Evolutionary conservation across 495 filamentous ascomycete species (phyloP), one percentile per base, ranked within the genome.

Genomic region (Annulohypoxylon bovei): DNA sequence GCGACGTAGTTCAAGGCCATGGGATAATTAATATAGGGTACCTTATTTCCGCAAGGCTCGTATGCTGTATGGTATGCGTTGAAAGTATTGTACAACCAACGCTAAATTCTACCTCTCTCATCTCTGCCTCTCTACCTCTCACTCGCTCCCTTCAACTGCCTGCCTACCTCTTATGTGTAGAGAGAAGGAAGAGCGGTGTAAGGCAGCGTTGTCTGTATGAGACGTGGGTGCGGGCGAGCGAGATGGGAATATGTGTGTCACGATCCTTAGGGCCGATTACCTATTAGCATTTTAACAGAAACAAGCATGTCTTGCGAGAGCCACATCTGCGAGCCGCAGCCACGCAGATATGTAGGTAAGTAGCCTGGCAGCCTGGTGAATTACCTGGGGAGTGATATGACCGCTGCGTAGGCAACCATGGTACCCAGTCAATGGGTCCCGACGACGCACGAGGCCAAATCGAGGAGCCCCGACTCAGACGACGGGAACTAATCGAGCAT

Each of bases 141-240:
- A 2, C 33, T 46, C 18, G 3, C 11, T 5, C 4, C 23, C 22
- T 50, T 50, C 11, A 5, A n/a, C 11, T 28, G n/a, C 46, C n/a
- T n/a, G n/a, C n/a, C n/a, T n/a, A n/a, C n/a, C n/a, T n/a, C n/a
- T n/a, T n/a, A n/a, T n/a, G n/a, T n/a, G n/a, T n/a, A 28, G 11
- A 28, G 12, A 50, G 46, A 9, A 50, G 46, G 46, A 50, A 50
- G 22, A 50, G 46, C 46, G 46, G 46, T 50, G 46, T 50, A 28
- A 28, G 46, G 44, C 44, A 23, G 44, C 44, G 22, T 6, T 25
- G 12, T 25, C 12, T 47, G 23, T 47, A 47, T 47, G 44, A 12
- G 22, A 25, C 11, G 20, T 23, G 18, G 20, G n/a, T 23, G 44
- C 20, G 23, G 44, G 22, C 44, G 18, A 25, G 20, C 23, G 18